phyloP scores from a whole-genome alignment of 2,329 filamentous ascomycete species.

The Hymenoscyphus albidus region DNA sequence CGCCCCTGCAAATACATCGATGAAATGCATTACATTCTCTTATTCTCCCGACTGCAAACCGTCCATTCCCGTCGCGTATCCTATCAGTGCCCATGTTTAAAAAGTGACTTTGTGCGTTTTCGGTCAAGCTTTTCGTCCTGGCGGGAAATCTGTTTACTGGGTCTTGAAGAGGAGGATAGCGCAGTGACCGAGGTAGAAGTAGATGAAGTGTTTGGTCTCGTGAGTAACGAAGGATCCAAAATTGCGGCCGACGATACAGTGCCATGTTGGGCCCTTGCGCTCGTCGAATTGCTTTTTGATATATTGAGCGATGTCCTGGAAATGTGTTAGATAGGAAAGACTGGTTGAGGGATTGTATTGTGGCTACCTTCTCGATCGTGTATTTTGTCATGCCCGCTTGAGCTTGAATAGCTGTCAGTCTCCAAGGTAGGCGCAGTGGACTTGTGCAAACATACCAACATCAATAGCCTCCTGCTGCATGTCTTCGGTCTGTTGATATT shows the following conservation, averaged over 20 bases:
- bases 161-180: constrained; percentile 99
- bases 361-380: constrained; percentile 64
- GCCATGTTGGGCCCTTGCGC: constrained; percentile 96
- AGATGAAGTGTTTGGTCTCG: constrained; percentile 99
- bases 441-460: constrained; percentile 66
- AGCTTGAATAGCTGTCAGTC: constrained; percentile 45
- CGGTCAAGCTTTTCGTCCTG: neutral
- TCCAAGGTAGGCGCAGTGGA: neutral
- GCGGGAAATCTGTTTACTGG: constrained; percentile 54
- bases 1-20: neutral
- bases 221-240: constrained; percentile 99
- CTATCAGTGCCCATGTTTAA: constrained; percentile 1
- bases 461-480: constrained; percentile 96
- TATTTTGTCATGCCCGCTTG: constrained; percentile 69
- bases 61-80: constrained; percentile 1
- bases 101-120: neutral
- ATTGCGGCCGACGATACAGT: constrained; percentile 97
- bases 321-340: constrained; percentile 1
- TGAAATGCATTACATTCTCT: neutral
- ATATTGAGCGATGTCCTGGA: constrained; percentile 86
- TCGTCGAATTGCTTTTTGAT: constrained; percentile 98
- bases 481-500: constrained; percentile 70
- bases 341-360: constrained; percentile 3
- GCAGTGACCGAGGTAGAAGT: constrained; percentile 98
- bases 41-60: neutral